phyloP scores from a whole-genome alignment of 805 yeast genomes.

The Ascoidea tarda region DNA sequence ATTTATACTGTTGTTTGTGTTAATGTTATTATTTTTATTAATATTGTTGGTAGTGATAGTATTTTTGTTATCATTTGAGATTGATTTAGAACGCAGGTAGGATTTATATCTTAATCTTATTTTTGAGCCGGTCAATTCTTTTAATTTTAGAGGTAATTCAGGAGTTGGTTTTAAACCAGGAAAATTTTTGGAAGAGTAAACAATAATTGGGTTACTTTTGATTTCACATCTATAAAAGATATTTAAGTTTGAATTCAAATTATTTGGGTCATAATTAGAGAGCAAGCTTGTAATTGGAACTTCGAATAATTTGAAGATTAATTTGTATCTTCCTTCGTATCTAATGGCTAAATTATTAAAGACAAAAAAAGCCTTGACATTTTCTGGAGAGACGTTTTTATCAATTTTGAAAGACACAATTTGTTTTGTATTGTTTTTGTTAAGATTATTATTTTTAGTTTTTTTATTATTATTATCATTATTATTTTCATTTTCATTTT shows the following conservation, averaged over 20 bases:
- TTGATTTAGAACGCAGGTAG: neutral
- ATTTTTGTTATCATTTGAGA: neutral
- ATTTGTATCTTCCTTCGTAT: conserved; percentile 7
- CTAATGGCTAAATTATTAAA: conserved; percentile 8
- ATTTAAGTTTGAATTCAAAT: neutral
- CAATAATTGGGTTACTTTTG: conserved; percentile 3
- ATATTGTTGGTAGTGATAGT: neutral
- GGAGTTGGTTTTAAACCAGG: conserved; percentile 7
- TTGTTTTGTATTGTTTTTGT: too few species aligned
- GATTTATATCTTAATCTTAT: conserved; percentile 5
- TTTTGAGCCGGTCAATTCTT: conserved; percentile 5
- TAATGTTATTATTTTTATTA: neutral
- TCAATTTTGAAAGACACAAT: too few species aligned
- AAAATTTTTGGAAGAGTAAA: conserved; percentile 6
- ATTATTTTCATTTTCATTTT: neutral
- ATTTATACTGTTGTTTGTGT: neutral
- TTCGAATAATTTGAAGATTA: conserved; percentile 6
- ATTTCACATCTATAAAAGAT: conserved; percentile 4
- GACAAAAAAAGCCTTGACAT: conserved; percentile 7
- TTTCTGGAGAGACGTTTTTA: neutral
- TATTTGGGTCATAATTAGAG: too few species aligned
- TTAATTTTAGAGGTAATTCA: conserved; percentile 2
- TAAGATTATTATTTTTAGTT: too few species aligned
- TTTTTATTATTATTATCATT: neutral
- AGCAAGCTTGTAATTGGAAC: conserved; percentile 1